Base-by-base conservation (phyloP, 306 rosid genomes). In the Mimosa pudica region DNA sequence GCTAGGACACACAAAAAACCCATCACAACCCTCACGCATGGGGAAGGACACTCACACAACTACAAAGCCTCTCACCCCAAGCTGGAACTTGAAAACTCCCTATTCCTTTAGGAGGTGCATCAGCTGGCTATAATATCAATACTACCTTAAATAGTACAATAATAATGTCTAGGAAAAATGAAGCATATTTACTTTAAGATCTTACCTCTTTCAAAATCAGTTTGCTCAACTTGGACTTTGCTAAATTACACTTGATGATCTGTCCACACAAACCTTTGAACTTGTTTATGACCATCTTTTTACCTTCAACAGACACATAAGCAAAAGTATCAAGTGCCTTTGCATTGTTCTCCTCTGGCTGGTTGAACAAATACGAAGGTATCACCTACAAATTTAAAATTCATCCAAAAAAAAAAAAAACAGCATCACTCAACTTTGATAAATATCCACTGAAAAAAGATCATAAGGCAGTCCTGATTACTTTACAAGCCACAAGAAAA, bases 221-320 rank as follows among this genome's bases (percentile, higher is more conserved):
- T 14, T 78, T 86, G 45, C 88, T 79, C 81, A 79, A 33, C 16
- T 73, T 88, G 84, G 82, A 86, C 35, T 82, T 81, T 1, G 91
- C 90, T 85, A 95, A 93, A 85, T 86, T 90, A 88, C 96, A 95
- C 88, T 91, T 95, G 70, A 88, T 81, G 74, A 95, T 90, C 88
- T 89, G 92, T 64, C 92, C 96, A 55, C 32, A 71, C 82, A 65
- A 65, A 51, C 82, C 75, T 51, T 81, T 83, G 3, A 79, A 74
- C 8, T 24, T 46, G 17, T 71, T 85, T 12, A 70, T 85, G 75
- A 45, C 81, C 30, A 24, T 79, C 64, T 80, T 71, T 41, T 13
- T 71, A 68, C 68, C 79, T 82, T 88, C 88, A 80, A 90, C 79
- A 24, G 94, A 89, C 74, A 95, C 64, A 80, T 93, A 93, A 13